Base-by-base conservation (phyloP, 495 filamentous ascomycete genomes). In the Xylaria cubensis region DNA sequence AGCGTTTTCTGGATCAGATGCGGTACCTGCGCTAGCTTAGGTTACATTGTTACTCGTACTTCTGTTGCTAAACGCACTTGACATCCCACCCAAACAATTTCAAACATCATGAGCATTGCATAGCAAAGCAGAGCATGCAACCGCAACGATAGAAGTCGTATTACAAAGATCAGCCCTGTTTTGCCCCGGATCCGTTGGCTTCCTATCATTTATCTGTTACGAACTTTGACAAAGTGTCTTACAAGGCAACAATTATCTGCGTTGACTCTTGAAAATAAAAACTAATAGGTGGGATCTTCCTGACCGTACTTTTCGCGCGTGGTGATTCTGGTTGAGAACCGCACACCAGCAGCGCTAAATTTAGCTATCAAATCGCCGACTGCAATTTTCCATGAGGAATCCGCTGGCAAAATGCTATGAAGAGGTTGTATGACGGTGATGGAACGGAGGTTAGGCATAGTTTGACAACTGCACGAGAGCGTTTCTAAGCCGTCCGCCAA, bases 1-100 rank as follows among this genome's bases (percentile, higher is more conserved):
- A 5, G 21, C 46, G 44, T 64, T 71, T 56, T 55, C 69, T 26
- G 36, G 69, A 0, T n/a, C 15, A 55, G 69, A 71, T 4, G 15
- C 12, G 24, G 51, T 41, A 64, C 21, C 59, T 50, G 17, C 48
- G 6, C 29, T 42, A 26, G 65, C 65, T 41, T 55, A 67, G 36
- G 21, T 46, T 64, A 13, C 39, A 46, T 15, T 3, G 13, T 44
- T 44, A 19, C 21, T 10, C 19, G n/a, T 39, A 61, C 17, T 6
- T 61, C 56, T 39, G 29, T 6, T 39, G 29, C 12, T 32, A 24
- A 26, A 32, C 26, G 53, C 17, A 4, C 6, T 32, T 56, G 26
- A 32, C 53, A 56, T 13, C 53, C 12, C 32, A 17, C 51, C 51
- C 51, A 55, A 9, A 21, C 10, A 0, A 26, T 55, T 55, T 9